Conservation (phyloP, 1,284 basidiomycete species). For the Boletus chippewaensis region DNA sequence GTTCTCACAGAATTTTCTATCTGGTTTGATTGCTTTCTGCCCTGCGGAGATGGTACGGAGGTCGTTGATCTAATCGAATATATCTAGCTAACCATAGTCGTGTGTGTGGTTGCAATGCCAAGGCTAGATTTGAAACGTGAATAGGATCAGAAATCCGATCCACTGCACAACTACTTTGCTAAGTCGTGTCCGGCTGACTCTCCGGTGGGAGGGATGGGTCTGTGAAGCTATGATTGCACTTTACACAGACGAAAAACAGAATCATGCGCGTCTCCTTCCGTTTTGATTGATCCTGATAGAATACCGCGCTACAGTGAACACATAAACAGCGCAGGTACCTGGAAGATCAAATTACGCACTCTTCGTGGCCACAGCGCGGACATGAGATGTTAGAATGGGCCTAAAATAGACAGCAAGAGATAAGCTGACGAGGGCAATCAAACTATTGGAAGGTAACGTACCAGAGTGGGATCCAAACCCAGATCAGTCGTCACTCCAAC, state of each 20-base stretch:
- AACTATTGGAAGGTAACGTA: conserved; percentile 31
- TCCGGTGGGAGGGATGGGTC: conserved; percentile 53
- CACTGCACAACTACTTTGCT: conserved; percentile 7
- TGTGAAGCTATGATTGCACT: conserved; percentile 72
- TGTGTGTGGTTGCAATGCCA: not conserved
- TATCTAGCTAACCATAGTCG: not conserved
- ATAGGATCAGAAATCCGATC: conserved; percentile 1
- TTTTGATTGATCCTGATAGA: conserved; percentile 93
- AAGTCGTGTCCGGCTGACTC: conserved; percentile 26
- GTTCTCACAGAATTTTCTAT: not conserved
- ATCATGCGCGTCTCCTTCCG: conserved; percentile 90
- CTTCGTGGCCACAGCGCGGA: conserved; percentile 64
- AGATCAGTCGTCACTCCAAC: conserved; percentile 88
- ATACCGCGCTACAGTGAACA: conserved; percentile 61
- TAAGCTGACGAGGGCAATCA: not conserved
- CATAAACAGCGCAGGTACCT: conserved; percentile 5
- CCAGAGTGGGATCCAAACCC: conserved; percentile 87
- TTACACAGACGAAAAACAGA: conserved; percentile 87
- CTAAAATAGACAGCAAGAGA: conserved; percentile 32
- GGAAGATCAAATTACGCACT: conserved; percentile 43
- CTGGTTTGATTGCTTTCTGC: not conserved
- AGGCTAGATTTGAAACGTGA: not conserved
- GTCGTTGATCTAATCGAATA: not conserved
- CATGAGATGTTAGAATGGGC: conserved; percentile 69
- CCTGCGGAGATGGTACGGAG: not conserved